Evolutionary conservation across 2,329 filamentous ascomycete species (phyloP), one percentile per base, ranked within the genome.

Genomic region (Aphanocladium album): DNA sequence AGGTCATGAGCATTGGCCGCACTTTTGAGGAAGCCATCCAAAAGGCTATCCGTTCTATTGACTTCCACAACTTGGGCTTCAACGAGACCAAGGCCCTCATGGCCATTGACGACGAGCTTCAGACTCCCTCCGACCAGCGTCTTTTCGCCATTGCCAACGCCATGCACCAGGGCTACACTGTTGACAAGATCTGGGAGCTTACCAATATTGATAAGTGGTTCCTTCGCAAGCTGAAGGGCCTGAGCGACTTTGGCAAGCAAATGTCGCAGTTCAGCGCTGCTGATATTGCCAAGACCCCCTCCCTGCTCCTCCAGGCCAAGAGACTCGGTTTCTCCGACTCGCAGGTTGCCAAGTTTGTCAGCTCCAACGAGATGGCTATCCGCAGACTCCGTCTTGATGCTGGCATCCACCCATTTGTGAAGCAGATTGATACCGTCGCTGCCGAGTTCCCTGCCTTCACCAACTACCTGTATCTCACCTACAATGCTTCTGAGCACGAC

Each of bases 121-220:
- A 98, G 76, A 98, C 93, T 7, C 95, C 95, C 25, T 98, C 95
- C 16, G 95, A 99, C 71, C 95, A 98, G 80, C 90, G 95, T 69
- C 83, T 98, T 62, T 98, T 99, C 70, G 95, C 95, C 62, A 96
- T 99, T 69, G 95, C 95, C 67, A 98, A 99, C 70, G 95, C 95
- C 46, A 98, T 99, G 93, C 87, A 93, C 72, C 81, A 89, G 61
- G 95, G 93, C 35, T 99, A 98, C 78, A 89, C 86, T 4, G 93
- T 98, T 39, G 90, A 98, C 71, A 95, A 96, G 78, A 96, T 99
- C 72, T 97, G 93, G 92, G 90, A 97, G 74, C 83, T 98, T 80
- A 99, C 95, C 70, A 92, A 93, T 79, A 99, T 99, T 69, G 95
- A 98, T 79, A 96, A 96, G 76, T 99, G 95, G 95, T 99, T 98